These are phyloP conservation scores for Penicillium sp. DNA, from an alignment of 2,329 filamentous ascomycete genomes.

Conservation along the genomic window DNA sequence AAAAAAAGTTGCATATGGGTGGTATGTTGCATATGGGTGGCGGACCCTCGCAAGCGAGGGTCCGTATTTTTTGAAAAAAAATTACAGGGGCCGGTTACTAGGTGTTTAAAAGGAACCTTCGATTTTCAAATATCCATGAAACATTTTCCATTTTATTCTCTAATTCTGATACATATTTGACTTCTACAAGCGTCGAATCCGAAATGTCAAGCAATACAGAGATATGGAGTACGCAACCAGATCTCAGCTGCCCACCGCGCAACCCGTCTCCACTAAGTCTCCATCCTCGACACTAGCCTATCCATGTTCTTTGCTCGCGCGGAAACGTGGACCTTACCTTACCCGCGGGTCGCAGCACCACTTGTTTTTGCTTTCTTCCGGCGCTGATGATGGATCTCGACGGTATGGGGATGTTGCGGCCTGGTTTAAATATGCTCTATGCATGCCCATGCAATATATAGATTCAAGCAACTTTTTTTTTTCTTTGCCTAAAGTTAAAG, in stretches of 20 bases:
- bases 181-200: neutral
- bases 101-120: slow-evolving; percentile 1
- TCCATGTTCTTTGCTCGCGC: slow-evolving; percentile 19
- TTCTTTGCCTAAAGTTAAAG: neutral
- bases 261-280: slow-evolving; percentile 2
- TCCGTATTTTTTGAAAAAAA: too few relatives aligned
- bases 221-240: neutral
- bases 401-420: neutral
- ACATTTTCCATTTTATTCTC: neutral
- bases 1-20: too few relatives aligned
- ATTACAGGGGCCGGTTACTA: too few relatives aligned
- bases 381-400: slow-evolving; percentile 1
- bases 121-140: neutral
- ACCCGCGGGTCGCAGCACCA: slow-evolving; percentile 10
- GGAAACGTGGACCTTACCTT: slow-evolving; percentile 22
- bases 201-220: neutral
- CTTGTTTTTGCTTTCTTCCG: slow-evolving; percentile 4
- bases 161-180: neutral
- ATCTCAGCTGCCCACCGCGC: slow-evolving; percentile 6
- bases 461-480: neutral
- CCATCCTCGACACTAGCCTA: neutral
- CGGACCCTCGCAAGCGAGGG: too few relatives aligned
- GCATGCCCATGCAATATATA: neutral
- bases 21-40: too few relatives aligned
- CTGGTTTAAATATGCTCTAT: neutral